Conservation (phyloP, 2,329 filamentous ascomycete genomes). For the Aureobasidium sp. region DNA sequence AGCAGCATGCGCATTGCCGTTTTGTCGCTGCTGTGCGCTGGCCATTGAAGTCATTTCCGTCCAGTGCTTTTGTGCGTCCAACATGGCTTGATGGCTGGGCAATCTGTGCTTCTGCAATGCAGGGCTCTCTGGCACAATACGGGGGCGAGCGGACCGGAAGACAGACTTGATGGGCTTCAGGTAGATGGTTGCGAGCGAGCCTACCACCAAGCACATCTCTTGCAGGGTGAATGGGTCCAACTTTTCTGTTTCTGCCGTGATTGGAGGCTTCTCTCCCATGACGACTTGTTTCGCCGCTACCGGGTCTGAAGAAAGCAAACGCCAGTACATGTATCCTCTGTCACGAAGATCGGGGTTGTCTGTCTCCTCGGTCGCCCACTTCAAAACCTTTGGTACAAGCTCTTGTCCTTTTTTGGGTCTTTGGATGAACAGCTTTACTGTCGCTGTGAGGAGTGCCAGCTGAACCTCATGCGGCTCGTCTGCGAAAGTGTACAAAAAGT, state of each 20-base stretch:
- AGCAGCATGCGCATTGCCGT: constrained; percentile 19
- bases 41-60: constrained; percentile 8
- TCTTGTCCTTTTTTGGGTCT: constrained; percentile 90
- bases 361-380: constrained; percentile 99
- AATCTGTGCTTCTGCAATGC: constrained; percentile 71
- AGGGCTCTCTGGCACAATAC: constrained; percentile 72
- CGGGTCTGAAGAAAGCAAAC: constrained; percentile 86
- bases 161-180: constrained; percentile 96
- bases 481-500: constrained; percentile 88
- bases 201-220: constrained; percentile 94
- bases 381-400: constrained; percentile 86
- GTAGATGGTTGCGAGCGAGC: constrained; percentile 93
- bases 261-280: constrained; percentile 95
- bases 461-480: constrained; percentile 96
- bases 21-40: constrained; percentile 20
- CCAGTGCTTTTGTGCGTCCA: constrained; percentile 27
- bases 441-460: constrained; percentile 86
- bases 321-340: constrained; percentile 99
- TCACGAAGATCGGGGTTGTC: constrained; percentile 96
- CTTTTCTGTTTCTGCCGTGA: constrained; percentile 92
- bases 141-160: constrained; percentile 79
- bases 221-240: constrained; percentile 86
- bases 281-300: constrained; percentile 78
- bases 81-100: constrained; percentile 47
- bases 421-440: constrained; percentile 96